Conservation (phyloP, 2,329 filamentous ascomycete species). For the Diaporthe ilicicola region DNA sequence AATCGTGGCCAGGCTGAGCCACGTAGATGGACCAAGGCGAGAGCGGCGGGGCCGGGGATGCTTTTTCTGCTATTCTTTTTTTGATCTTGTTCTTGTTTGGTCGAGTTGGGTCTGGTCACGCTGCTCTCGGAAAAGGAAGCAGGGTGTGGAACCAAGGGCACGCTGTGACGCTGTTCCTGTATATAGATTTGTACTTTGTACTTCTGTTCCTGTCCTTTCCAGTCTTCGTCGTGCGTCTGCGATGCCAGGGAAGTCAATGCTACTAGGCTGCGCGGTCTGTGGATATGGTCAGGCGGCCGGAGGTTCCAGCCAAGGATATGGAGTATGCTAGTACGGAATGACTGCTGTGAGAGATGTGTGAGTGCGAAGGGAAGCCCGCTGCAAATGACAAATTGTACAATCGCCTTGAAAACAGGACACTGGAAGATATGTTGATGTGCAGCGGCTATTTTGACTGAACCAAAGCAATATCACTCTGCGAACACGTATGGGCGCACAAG, state of each 20-base stretch:
- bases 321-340: background rate
- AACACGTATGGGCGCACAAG: background rate
- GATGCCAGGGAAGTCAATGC: constrained; percentile 27
- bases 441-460: background rate
- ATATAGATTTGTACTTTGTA: constrained; percentile 21
- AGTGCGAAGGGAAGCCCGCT: background rate
- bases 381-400: constrained; percentile 16
- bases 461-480: background rate
- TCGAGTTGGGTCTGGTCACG: background rate
- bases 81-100: background rate
- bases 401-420: background rate
- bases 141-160: background rate
- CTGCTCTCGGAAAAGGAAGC: constrained; percentile 10
- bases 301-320: background rate
- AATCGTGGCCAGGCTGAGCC: constrained; percentile 19
- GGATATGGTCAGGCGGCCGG: constrained; percentile 19
- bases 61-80: background rate
- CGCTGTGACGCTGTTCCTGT: constrained; percentile 8
- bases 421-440: background rate
- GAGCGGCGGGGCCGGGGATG: background rate
- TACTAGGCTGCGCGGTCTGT: constrained; percentile 22
- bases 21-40: constrained; percentile 23
- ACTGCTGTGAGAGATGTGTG: background rate
- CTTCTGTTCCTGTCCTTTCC: constrained; percentile 1
- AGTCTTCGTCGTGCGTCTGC: constrained; percentile 16